Percentiles rank a stretch among this genome's conserved stretches.
Evolutionary conservation across 768 basidiomycete genomes (phyloP).

Genomic region (Tulasnella sp.): DNA sequence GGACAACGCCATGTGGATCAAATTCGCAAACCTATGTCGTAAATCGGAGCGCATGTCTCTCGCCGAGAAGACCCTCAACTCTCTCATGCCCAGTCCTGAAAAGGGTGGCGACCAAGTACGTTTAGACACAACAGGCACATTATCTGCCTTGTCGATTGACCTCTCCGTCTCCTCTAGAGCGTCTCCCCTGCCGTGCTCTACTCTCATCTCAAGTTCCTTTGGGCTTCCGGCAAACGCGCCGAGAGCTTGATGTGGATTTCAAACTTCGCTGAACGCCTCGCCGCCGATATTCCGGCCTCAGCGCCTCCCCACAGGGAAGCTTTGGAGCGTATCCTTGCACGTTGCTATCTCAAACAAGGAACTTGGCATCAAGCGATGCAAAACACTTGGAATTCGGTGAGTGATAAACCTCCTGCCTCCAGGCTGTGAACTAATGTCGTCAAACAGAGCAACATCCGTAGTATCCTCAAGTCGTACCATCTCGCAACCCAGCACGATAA

Average conservation of each 20-base stretch:
- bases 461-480: slow-evolving; percentile 74
- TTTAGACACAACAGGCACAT: slow-evolving; percentile 26
- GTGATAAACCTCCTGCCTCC: background rate
- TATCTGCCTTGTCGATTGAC: slow-evolving; percentile 19
- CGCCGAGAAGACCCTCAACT: slow-evolving; percentile 94
- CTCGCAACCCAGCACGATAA: slow-evolving; percentile 86
- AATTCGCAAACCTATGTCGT: slow-evolving; percentile 94
- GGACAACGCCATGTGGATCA: slow-evolving; percentile 97
- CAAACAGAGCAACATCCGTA: slow-evolving; percentile 59
- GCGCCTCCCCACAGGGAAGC: slow-evolving; percentile 33
- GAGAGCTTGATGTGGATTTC: slow-evolving; percentile 75
- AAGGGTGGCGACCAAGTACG: slow-evolving; percentile 10
- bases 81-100: slow-evolving; percentile 46
- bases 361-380: slow-evolving; percentile 82
- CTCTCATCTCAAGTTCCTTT: slow-evolving; percentile 89
- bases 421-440: background rate
- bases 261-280: slow-evolving; percentile 66
- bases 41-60: slow-evolving; percentile 90
- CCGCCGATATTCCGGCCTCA: slow-evolving; percentile 43
- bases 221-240: slow-evolving; percentile 72
- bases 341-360: slow-evolving; percentile 93
- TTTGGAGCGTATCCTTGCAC: slow-evolving; percentile 78
- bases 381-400: slow-evolving; percentile 68
- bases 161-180: slow-evolving; percentile 27
- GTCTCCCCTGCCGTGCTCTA: slow-evolving; percentile 95